A percentile compares a stretch with the other conserved stretches of the same genome.
These are phyloP conservation scores for Fraxinus platypoda DNA, from an alignment of 305 asterid species.

Conservation along the genomic window DNA sequence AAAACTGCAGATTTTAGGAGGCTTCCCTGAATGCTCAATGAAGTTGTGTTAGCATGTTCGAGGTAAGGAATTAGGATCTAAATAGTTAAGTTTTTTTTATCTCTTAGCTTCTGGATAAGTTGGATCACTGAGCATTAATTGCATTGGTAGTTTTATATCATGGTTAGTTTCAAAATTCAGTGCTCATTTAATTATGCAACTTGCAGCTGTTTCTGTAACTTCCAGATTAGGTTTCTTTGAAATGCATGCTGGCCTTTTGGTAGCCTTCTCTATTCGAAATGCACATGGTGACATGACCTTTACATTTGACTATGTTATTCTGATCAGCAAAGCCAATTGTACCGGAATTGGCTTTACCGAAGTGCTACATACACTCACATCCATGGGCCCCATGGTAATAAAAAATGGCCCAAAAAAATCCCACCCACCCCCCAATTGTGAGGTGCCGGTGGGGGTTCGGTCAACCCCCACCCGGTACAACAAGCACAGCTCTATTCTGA, in stretches of 20 bases:
- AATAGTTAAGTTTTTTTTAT: neutral
- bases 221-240: neutral
- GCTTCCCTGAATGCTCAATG: conserved; percentile 1
- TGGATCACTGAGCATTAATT: neutral
- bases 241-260: neutral
- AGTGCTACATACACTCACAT: too few species aligned
- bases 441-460: too few species aligned
- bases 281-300: neutral
- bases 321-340: too few species aligned
- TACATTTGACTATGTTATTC: neutral
- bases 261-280: neutral
- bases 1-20: neutral
- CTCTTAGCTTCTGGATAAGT: neutral
- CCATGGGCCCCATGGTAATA: too few species aligned
- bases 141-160: neutral
- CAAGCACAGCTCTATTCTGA: neutral
- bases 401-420: too few species aligned
- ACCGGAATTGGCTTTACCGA: too few species aligned
- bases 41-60: neutral
- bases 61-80: neutral
- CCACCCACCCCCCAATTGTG: too few species aligned
- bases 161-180: neutral
- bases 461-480: too few species aligned
- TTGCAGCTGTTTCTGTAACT: neutral
- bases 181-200: neutral